These are phyloP conservation scores for Phaffia tasmanica DNA, from an alignment of 768 basidiomycete genomes.

Conservation along the genomic window DNA sequence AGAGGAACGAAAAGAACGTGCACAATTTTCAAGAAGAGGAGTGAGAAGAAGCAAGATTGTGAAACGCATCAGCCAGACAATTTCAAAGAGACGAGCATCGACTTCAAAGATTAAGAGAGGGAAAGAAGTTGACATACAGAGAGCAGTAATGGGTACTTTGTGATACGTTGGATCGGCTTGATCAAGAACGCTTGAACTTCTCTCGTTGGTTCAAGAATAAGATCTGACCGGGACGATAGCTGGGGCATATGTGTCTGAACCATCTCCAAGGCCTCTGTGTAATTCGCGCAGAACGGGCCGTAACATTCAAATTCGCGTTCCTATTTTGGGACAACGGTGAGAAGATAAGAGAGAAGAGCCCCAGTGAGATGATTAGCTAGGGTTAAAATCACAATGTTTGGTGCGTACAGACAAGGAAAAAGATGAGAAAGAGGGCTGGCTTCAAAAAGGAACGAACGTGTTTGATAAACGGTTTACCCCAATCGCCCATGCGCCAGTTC, in stretches of 20 bases:
- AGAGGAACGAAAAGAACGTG: no score
- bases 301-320: constrained; percentile 93
- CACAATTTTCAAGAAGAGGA: not conserved
- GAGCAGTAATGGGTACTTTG: constrained; percentile 93
- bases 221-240: constrained; percentile 46
- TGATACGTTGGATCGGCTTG: constrained; percentile 95
- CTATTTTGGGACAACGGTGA: constrained; percentile 46
- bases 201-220: constrained; percentile 72
- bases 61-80: not conserved
- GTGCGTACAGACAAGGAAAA: constrained; percentile 37
- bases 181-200: constrained; percentile 94
- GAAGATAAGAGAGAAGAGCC: constrained; percentile 12
- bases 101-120: no score
- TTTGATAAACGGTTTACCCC: constrained; percentile 74
- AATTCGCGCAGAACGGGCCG: constrained; percentile 94
- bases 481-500: constrained; percentile 45
- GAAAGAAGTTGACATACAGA: constrained; percentile 50
- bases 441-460: constrained; percentile 49
- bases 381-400: constrained; percentile 15
- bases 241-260: constrained; percentile 73
- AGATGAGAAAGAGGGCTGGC: constrained; percentile 36
- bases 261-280: constrained; percentile 72
- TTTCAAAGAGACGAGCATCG: not conserved
- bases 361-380: constrained; percentile 21
- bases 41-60: not conserved